phyloP scores from a whole-genome alignment of 2,329 filamentous ascomycete genomes.

The Alternaria angustiovoidea region DNA sequence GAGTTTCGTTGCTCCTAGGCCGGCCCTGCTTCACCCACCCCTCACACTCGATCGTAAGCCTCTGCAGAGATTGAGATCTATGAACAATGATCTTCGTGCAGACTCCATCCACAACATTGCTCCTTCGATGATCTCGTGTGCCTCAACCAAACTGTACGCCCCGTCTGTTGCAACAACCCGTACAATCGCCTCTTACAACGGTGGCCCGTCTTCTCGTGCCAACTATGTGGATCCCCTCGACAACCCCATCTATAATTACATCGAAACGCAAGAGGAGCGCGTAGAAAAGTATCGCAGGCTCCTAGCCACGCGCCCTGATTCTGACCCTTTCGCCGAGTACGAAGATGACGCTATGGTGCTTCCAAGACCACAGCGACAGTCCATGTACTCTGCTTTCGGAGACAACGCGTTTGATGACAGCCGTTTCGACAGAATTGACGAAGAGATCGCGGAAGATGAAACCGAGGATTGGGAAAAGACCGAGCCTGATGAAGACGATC shows the following conservation, averaged over 20 bases:
- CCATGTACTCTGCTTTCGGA: conserved; percentile 19
- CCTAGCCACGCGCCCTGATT: not conserved
- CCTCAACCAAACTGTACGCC: not conserved
- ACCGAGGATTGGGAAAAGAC: not conserved
- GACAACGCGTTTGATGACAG: not conserved
- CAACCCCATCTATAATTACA: conserved; percentile 11
- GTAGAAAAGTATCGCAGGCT: conserved; percentile 12
- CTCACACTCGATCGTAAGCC: not conserved
- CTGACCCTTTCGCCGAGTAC: not conserved
- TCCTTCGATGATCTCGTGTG: not conserved
- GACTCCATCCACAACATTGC: not conserved
- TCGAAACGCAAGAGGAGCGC: not conserved
- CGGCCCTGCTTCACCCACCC: not conserved
- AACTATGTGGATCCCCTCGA: conserved; percentile 12
- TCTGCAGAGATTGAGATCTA: not conserved
- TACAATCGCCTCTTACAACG: conserved; percentile 17
- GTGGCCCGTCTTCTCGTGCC: conserved; percentile 4
- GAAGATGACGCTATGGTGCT: conserved; percentile 3
- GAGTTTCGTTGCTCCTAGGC: not conserved
- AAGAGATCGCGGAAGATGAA: conserved; percentile 9
- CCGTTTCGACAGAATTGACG: conserved; percentile 17
- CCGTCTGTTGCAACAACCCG: not conserved
- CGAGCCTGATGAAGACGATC: not conserved
- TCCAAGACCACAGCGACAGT: conserved; percentile 12
- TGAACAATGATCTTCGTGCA: too few relatives aligned